Percentiles rank a stretch among this genome's conserved stretches.
These are phyloP conservation scores for Ambrosiella cleistominuta DNA, from an alignment of 2,329 filamentous ascomycete species.

Conservation along the genomic window DNA sequence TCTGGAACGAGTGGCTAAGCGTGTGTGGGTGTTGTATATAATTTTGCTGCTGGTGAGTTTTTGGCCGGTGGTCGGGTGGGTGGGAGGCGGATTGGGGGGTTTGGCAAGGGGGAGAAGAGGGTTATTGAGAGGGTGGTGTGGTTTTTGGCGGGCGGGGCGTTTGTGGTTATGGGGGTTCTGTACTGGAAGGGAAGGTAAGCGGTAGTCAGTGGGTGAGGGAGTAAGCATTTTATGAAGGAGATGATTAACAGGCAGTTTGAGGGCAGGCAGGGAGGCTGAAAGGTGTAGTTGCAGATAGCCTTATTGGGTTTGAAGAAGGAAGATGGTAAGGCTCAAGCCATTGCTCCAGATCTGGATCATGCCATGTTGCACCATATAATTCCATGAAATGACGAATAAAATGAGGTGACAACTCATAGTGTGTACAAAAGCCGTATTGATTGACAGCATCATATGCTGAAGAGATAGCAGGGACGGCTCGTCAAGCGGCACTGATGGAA, in stretches of 20 bases:
- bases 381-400: no score
- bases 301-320: no score
- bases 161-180: conserved; percentile 6
- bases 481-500: no score
- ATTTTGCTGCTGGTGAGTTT: background rate
- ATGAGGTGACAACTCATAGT: no score
- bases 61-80: conserved; percentile 3
- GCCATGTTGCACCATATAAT: no score
- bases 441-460: no score
- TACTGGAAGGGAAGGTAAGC: background rate
- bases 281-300: no score
- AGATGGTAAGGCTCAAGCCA: no score
- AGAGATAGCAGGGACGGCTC: no score
- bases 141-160: conserved; percentile 1
- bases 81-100: conserved; percentile 1
- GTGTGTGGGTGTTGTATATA: conserved; percentile 1
- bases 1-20: background rate
- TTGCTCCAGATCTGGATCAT: no score
- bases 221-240: background rate
- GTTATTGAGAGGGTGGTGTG: conserved; percentile 3
- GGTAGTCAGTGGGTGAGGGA: background rate
- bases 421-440: no score
- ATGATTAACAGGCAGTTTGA: background rate
- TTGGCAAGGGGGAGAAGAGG: conserved; percentile 4
- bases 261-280: no score